Evolutionary conservation across 2,329 filamentous ascomycete species (phyloP).

Genomic region (Mycosphaerelloides madeirae): DNA sequence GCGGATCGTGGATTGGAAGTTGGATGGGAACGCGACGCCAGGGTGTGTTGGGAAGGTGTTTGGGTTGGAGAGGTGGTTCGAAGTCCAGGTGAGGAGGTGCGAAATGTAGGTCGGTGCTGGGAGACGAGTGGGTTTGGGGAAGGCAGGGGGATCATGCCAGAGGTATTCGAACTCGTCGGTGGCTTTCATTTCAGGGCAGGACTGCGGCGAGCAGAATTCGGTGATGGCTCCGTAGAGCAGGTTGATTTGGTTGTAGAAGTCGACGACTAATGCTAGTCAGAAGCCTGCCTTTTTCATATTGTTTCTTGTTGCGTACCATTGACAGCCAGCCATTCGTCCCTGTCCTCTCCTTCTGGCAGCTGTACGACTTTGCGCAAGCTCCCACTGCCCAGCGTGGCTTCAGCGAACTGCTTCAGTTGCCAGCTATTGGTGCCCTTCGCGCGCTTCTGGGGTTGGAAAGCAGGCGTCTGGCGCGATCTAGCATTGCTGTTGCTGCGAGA

Average conservation of each 20-base stretch:
- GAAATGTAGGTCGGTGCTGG: conserved; percentile 95
- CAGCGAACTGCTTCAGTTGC: conserved; percentile 95
- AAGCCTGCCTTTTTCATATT: neutral
- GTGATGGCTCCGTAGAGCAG: conserved; percentile 97
- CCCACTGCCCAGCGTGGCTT: conserved; percentile 90
- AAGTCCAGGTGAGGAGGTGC: conserved; percentile 95
- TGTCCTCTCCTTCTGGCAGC: conserved; percentile 91
- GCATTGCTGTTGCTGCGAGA: conserved; percentile 37
- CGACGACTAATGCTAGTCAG: conserved; percentile 65
- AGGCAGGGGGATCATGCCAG: conserved; percentile 94
- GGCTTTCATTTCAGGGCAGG: conserved; percentile 99
- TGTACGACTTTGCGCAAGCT: conserved; percentile 95
- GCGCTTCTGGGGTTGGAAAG: conserved; percentile 81
- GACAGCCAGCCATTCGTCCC: conserved; percentile 97
- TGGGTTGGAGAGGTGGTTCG: conserved; percentile 92
- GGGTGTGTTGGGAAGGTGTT: conserved; percentile 67
- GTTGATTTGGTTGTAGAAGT: conserved; percentile 99
- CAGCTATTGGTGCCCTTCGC: conserved; percentile 86
- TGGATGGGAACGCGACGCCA: conserved; percentile 88
- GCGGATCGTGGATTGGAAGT: conserved; percentile 86
- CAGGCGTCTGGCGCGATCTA: conserved; percentile 69
- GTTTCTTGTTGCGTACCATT: conserved; percentile 71
- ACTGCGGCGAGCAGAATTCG: conserved; percentile 95
- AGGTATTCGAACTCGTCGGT: conserved; percentile 99
- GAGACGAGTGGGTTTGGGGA: conserved; percentile 96